These are phyloP conservation scores for Aspergillus chevalieri DNA, from an alignment of 2,329 filamentous ascomycete species.

Conservation along the genomic window DNA sequence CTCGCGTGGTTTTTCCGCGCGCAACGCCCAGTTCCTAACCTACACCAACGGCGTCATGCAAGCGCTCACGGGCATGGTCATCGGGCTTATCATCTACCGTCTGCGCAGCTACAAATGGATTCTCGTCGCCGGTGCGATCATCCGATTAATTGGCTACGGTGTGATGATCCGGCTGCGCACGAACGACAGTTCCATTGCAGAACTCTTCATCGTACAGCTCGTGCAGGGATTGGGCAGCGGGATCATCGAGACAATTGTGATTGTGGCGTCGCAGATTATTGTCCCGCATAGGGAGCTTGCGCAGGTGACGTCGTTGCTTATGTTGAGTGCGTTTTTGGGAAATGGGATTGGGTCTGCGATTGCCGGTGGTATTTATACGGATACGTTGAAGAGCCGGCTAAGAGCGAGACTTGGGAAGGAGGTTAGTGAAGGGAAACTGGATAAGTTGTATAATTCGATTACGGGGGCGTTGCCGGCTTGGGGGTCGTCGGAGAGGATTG, in stretches of 20 bases:
- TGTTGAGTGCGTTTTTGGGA: constrained; percentile 39
- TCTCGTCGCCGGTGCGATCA: constrained; percentile 32
- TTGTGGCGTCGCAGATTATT: constrained; percentile 42
- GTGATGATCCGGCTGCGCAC: constrained; percentile 47
- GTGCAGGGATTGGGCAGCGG: constrained; percentile 46
- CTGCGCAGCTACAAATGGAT: constrained; percentile 45
- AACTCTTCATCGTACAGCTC: constrained; percentile 45
- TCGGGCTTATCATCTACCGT: constrained; percentile 39
- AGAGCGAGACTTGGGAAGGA: constrained; percentile 29
- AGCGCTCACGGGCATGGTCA: constrained; percentile 36
- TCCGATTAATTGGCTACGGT: constrained; percentile 46
- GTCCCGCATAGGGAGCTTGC: constrained; percentile 44
- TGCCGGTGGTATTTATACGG: constrained; percentile 48
- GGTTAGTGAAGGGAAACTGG: constrained; percentile 26
- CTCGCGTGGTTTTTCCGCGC: constrained; percentile 36
- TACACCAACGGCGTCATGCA: constrained; percentile 39
- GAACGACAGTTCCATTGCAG: constrained; percentile 37
- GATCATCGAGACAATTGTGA: constrained; percentile 38
- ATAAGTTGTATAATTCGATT: constrained; percentile 43
- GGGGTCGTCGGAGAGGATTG: constrained; percentile 36
- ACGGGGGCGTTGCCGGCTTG: constrained; percentile 36
- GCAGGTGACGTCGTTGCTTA: constrained; percentile 43
- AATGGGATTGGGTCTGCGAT: constrained; percentile 33
- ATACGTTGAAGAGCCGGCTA: constrained; percentile 36
- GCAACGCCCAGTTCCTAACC: constrained; percentile 41